Evolutionary conservation across 139 green algal genomes (phyloP), one percentile per base, ranked within the genome.

Genomic region (Eudorina sp.): DNA sequence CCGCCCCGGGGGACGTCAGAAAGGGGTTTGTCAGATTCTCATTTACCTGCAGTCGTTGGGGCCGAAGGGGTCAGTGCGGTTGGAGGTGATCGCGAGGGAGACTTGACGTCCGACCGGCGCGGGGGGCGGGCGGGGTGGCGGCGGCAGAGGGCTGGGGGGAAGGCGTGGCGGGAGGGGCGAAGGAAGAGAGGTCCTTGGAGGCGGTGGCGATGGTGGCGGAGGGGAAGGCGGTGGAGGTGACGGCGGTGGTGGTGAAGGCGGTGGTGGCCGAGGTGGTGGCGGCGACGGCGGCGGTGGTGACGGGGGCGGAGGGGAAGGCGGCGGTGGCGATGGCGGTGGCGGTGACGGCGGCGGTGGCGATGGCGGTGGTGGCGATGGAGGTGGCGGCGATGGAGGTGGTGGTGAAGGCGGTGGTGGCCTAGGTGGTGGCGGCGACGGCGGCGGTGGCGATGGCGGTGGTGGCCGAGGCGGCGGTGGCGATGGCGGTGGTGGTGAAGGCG

Each of bases 31-130:
- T n/a, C n/a, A n/a, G n/a, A n/a, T n/a, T n/a, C n/a, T n/a, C n/a
- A n/a, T n/a, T 11, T 43, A 60, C 45, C 45, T 36, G 45, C 73
- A 81, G 73, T 81, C 73, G 73, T 81, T 81, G 73, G 45, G 29
- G 3, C 29, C 29, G 14, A 81, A 81, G 45, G 29, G 1, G 11
- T 81, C 73, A 29, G 45, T 0, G 43, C 73, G 43, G 45, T 64
- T 60, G 29, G 73, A 62, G 25, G 6, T 23, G 11, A 79, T 40
- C 0, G 72, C 27, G 8, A 79, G 36, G 25, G 25, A 13, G 16
- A 79, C n/a, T 31, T n/a, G 36, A 27, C 29, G 58, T 14, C 58
- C 58, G 16, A 31, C n/a, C n/a, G n/a, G n/a, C n/a, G n/a, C n/a
- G n/a, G n/a, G n/a, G n/a, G n/a, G n/a, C n/a, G n/a, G n/a, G n/a